Percentiles rank a stretch among this genome's conserved stretches.
These are phyloP conservation scores for Yarrowia sp. DNA, from an alignment of 805 yeast genomes.

Conservation along the genomic window DNA sequence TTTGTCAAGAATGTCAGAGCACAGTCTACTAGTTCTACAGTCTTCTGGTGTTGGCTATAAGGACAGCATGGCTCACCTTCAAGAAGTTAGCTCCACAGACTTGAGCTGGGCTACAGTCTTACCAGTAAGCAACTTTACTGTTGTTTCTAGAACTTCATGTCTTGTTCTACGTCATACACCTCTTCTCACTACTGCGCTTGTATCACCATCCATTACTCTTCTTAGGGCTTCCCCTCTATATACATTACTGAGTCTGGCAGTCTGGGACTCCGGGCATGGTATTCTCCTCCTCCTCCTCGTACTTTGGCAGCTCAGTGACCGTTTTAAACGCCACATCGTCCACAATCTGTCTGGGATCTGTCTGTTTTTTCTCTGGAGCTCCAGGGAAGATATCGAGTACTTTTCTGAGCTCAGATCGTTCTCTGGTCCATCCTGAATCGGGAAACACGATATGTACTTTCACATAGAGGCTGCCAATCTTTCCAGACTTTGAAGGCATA, in stretches of 20 bases:
- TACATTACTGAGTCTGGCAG: conserved; percentile 16
- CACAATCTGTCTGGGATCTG: conserved; percentile 25
- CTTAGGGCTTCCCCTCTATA: background rate
- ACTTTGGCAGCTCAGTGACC: conserved; percentile 1
- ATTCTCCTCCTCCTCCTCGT: background rate
- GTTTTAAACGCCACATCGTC: conserved; percentile 33
- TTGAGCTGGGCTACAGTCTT: too few species aligned
- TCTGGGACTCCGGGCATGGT: conserved; percentile 22
- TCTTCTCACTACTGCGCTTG: too few species aligned
- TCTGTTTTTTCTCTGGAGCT: conserved; percentile 27
- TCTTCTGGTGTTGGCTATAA: too few species aligned
- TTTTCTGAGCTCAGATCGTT: conserved; percentile 53
- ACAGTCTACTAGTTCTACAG: too few species aligned
- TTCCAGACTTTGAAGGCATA: conserved; percentile 60
- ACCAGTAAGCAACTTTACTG: too few species aligned
- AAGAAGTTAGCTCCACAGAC: too few species aligned
- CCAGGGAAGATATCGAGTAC: conserved; percentile 34
- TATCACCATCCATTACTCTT: too few species aligned
- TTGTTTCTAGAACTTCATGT: too few species aligned
- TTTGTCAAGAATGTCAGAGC: too few species aligned
- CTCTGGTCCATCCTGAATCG: conserved; percentile 77
- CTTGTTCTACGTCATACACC: too few species aligned
- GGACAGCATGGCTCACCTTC: too few species aligned
- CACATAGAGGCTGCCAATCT: conserved; percentile 66
- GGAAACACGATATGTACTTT: conserved; percentile 78